A percentile compares a stretch with the other conserved stretches of the same genome.
Evolutionary conservation across 768 basidiomycete species (phyloP).

Genomic region (Pluteus cervinus): DNA sequence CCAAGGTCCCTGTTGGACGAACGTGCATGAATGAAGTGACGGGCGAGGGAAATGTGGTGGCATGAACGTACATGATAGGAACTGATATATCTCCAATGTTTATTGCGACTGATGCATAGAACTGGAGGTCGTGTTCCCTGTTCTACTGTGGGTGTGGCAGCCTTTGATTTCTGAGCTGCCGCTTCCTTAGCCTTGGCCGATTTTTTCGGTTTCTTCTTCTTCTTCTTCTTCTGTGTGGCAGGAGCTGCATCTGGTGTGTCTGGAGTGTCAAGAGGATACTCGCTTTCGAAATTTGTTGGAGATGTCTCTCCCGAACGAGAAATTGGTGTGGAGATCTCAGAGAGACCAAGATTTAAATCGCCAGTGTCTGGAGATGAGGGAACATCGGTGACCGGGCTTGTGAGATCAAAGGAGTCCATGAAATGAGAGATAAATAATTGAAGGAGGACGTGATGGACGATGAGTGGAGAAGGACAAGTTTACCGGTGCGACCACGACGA

Average conservation of each 20-base stretch:
- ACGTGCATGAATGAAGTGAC: not conserved
- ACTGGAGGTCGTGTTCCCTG: conserved; percentile 52
- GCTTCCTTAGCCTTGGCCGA: conserved; percentile 39
- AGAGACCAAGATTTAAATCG: conserved; percentile 11
- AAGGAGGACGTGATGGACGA: no score
- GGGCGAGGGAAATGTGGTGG: not conserved
- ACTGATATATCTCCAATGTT: conserved; percentile 92
- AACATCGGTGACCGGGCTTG: conserved; percentile 9
- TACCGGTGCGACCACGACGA: no score
- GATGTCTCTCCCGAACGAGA: conserved; percentile 27
- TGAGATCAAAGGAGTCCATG: no score
- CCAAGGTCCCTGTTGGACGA: conserved; percentile 84
- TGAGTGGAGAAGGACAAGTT: no score
- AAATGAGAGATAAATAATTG: no score
- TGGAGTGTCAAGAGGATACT: conserved; percentile 12
- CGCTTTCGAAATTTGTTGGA: conserved; percentile 18
- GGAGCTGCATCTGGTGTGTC: no score
- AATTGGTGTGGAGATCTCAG: conserved; percentile 21
- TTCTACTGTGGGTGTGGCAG: conserved; percentile 22
- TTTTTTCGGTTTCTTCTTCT: conserved; percentile 60
- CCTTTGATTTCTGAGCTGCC: conserved; percentile 21
- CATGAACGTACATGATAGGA: conserved; percentile 82
- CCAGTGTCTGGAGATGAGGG: conserved; percentile 19
- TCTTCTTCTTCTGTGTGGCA: conserved; percentile 59
- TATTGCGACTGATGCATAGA: conserved; percentile 86